These are phyloP conservation scores for Suillus brevipes DNA, from an alignment of 768 basidiomycete species.

Conservation along the genomic window DNA sequence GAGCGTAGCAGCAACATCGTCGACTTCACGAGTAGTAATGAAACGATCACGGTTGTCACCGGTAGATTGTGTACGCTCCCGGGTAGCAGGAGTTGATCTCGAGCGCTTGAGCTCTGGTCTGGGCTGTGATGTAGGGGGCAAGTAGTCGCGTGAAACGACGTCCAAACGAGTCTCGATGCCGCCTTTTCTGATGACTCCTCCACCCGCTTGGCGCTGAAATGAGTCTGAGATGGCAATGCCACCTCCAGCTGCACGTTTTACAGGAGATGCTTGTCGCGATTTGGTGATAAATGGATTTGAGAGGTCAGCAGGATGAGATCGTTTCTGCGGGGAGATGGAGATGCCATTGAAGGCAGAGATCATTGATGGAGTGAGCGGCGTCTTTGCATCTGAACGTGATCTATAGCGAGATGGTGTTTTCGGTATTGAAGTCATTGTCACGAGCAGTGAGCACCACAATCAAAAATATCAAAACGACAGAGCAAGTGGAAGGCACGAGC, in stretches of 20 bases:
- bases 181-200: constrained; percentile 72
- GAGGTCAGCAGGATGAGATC: constrained; percentile 41
- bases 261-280: constrained; percentile 61
- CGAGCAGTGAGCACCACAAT: neutral
- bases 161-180: constrained; percentile 77
- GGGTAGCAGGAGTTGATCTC: constrained; percentile 66
- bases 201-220: constrained; percentile 59
- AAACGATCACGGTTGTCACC: constrained; percentile 62
- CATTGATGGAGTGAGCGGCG: constrained; percentile 48
- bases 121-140: constrained; percentile 50
- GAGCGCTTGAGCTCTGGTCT: constrained; percentile 68
- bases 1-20: constrained; percentile 62
- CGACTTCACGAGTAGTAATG: constrained; percentile 60
- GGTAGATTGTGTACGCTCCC: constrained; percentile 32
- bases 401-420: constrained; percentile 50
- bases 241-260: constrained; percentile 56
- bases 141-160: constrained; percentile 75
- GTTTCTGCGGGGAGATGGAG: constrained; percentile 35
- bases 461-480: neutral
- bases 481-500: neutral
- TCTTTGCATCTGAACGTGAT: constrained; percentile 50
- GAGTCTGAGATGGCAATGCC: constrained; percentile 51
- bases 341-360: constrained; percentile 41
- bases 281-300: constrained; percentile 64
- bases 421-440: constrained; percentile 30